phyloP scores from a whole-genome alignment of 192 early-diverging fungal species.

The Phycomyces blakesleeanus region DNA sequence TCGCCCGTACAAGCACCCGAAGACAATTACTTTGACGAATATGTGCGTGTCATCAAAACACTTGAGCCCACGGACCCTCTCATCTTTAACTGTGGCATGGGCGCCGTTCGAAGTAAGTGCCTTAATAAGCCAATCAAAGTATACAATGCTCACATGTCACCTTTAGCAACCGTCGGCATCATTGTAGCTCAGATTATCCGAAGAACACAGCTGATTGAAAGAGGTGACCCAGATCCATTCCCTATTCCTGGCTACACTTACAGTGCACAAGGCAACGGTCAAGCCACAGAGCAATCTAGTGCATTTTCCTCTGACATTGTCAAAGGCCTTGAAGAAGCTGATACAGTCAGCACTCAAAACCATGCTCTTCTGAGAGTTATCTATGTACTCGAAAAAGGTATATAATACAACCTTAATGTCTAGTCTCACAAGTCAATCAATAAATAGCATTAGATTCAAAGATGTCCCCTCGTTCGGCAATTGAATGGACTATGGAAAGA shows the following conservation, averaged over 20 bases:
- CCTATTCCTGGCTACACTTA: slow-evolving; percentile 26
- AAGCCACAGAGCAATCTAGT: neutral
- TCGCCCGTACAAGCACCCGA: slow-evolving; percentile 56
- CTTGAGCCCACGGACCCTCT: slow-evolving; percentile 39
- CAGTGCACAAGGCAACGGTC: neutral
- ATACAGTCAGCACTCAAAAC: slow-evolving; percentile 33
- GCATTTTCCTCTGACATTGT: slow-evolving; percentile 22
- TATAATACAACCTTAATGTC: neutral
- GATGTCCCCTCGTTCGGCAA: slow-evolving; percentile 40
- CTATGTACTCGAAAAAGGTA: slow-evolving; percentile 51
- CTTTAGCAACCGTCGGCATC: slow-evolving; percentile 55
- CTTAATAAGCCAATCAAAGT: neutral
- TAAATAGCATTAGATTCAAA: slow-evolving; percentile 36
- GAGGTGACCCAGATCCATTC: slow-evolving; percentile 37
- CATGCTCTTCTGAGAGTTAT: slow-evolving; percentile 50
- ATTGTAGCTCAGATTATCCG: slow-evolving; percentile 54
- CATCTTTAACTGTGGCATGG: slow-evolving; percentile 66
- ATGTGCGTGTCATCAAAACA: slow-evolving; percentile 44
- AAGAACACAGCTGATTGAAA: slow-evolving; percentile 44
- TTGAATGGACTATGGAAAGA: slow-evolving; percentile 54
- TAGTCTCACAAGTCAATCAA: neutral
- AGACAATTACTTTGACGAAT: slow-evolving; percentile 60
- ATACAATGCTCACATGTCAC: neutral
- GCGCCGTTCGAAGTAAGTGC: slow-evolving; percentile 50
- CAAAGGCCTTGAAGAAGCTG: slow-evolving; percentile 30